These are phyloP conservation scores for Blastocystis sp. DNA, from an alignment of 352 stramenopile species.

Conservation along the genomic window DNA sequence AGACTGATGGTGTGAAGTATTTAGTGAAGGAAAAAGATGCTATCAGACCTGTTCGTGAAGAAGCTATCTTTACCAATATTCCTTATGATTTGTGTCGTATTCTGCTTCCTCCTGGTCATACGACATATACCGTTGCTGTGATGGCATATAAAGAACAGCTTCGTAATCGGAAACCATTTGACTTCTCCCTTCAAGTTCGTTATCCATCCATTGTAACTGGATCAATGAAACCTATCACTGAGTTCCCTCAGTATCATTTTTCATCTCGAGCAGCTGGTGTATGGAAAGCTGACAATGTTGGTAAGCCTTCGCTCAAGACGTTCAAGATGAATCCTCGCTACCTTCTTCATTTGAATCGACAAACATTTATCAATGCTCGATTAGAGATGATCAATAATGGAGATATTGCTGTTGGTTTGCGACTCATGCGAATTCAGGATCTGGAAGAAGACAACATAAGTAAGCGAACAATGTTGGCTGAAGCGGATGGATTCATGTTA, in stretches of 20 bases:
- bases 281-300: constrained; percentile 19
- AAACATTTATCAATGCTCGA: not conserved
- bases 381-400: not conserved
- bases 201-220: not conserved
- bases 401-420: not conserved
- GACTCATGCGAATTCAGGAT: not conserved
- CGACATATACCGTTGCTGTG: not conserved
- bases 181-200: constrained; percentile 31
- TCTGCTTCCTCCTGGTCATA: not conserved
- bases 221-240: constrained; percentile 5
- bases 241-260: constrained; percentile 54
- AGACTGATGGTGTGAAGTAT: not conserved
- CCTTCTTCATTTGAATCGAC: not conserved
- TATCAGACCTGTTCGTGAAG: not conserved
- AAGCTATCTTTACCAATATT: constrained; percentile 24
- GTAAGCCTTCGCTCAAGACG: not conserved
- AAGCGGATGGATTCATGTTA: not conserved
- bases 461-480: not conserved
- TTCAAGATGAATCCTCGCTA: constrained; percentile 16
- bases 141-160: not conserved
- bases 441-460: not conserved
- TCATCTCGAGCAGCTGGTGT: not conserved
- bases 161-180: not conserved
- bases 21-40: constrained; percentile 27
- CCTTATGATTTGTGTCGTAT: constrained; percentile 2